These are phyloP conservation scores for Anaeromyces robustus DNA, from an alignment of 192 early-diverging fungal genomes.

Conservation along the genomic window DNA sequence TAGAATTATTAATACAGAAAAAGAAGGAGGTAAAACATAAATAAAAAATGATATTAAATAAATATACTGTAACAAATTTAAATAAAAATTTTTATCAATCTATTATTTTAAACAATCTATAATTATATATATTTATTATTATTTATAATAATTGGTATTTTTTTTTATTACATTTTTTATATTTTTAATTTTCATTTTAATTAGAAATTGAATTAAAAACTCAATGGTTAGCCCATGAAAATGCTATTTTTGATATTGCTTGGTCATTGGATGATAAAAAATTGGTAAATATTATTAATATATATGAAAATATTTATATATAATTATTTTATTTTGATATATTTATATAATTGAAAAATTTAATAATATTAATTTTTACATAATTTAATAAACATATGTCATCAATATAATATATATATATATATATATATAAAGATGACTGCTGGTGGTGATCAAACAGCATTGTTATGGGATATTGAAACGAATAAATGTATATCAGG, in stretches of 20 bases:
- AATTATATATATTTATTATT: too few relatives aligned
- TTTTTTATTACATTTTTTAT: background rate
- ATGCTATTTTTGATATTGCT: slow-evolving; percentile 65
- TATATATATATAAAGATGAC: slow-evolving; percentile 34
- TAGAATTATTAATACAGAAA: slow-evolving; percentile 35
- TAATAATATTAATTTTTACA: too few relatives aligned
- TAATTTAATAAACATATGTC: too few relatives aligned
- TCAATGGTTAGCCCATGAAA: slow-evolving; percentile 47
- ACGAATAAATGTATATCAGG: slow-evolving; percentile 23
- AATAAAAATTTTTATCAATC: too few relatives aligned
- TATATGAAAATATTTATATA: background rate
- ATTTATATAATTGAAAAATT: too few relatives aligned
- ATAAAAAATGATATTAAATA: too few relatives aligned
- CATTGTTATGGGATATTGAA: slow-evolving; percentile 62
- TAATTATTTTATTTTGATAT: too few relatives aligned
- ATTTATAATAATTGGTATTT: background rate
- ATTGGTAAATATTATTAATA: slow-evolving; percentile 22
- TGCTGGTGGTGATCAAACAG: slow-evolving; percentile 59
- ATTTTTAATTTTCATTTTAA: background rate
- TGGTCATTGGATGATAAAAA: slow-evolving; percentile 55
- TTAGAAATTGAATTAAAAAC: slow-evolving; percentile 10
- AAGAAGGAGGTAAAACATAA: slow-evolving; percentile 5
- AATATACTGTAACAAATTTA: too few relatives aligned
- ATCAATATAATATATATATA: too few relatives aligned
- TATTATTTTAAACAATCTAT: too few relatives aligned